A percentile compares a stretch with the other conserved stretches of the same genome.
These are phyloP conservation scores for Diaporthe sp. DNA, from an alignment of 2,329 filamentous ascomycete species.

Conservation along the genomic window DNA sequence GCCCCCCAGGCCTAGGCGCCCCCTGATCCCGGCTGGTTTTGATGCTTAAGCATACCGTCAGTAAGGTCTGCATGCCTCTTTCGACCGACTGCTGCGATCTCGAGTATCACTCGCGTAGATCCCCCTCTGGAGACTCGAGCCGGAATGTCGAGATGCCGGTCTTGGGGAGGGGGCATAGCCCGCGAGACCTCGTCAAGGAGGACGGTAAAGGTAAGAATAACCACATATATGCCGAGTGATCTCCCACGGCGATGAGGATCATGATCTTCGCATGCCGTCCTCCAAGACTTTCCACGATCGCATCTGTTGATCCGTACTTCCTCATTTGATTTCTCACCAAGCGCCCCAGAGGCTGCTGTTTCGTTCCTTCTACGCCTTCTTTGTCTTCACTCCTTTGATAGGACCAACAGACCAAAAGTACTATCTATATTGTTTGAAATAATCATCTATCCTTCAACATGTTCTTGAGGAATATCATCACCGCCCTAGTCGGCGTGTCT, in stretches of 20 bases:
- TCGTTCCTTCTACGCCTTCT: constrained; percentile 35
- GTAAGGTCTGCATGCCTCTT: constrained; percentile 18
- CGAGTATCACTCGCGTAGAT: constrained; percentile 18
- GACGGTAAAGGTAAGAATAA: neutral
- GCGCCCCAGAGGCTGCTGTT: constrained; percentile 41
- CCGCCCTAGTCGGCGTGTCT: constrained; percentile 49
- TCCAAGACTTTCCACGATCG: constrained; percentile 28
- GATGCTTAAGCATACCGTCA: constrained; percentile 16
- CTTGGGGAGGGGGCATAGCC: constrained; percentile 7
- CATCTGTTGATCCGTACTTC: constrained; percentile 25
- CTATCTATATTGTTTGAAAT: constrained; percentile 7
- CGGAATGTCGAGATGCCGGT: constrained; percentile 39
- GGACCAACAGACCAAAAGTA: constrained; percentile 21
- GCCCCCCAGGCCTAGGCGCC: neutral
- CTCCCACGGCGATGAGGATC: constrained; percentile 35
- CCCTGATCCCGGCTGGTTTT: constrained; percentile 32
- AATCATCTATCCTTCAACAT: constrained; percentile 43
- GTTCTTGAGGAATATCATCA: constrained; percentile 46
- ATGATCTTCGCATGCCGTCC: constrained; percentile 40
- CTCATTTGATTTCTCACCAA: constrained; percentile 13
- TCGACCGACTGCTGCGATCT: constrained; percentile 19
- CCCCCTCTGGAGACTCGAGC: constrained; percentile 23
- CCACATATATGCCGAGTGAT: constrained; percentile 34
- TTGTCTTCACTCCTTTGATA: constrained; percentile 36
- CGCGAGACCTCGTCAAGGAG: neutral